Percentiles rank a stretch among this genome's conserved stretches.
These are phyloP conservation scores for Capsella bursapastoris DNA, from an alignment of 345 rosid species.

Conservation along the genomic window DNA sequence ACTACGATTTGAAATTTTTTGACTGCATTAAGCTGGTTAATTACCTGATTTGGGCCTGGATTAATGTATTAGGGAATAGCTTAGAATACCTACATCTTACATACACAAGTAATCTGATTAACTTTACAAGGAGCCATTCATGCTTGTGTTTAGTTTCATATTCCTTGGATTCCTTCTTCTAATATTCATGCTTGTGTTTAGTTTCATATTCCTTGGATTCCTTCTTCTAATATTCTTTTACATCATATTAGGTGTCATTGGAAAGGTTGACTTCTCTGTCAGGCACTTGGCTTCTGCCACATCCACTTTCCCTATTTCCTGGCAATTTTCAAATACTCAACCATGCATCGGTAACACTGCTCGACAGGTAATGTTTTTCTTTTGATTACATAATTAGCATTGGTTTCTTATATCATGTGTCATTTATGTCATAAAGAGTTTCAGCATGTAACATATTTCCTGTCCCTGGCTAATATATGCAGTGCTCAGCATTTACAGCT, in stretches of 20 bases:
- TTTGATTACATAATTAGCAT: not conserved
- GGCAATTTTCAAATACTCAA: slow-evolving; percentile 63
- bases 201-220: slow-evolving; percentile 2
- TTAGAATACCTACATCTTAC: not conserved
- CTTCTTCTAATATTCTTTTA: slow-evolving; percentile 33
- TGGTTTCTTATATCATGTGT: slow-evolving; percentile 2
- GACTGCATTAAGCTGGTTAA: slow-evolving; percentile 12
- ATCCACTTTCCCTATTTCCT: slow-evolving; percentile 68
- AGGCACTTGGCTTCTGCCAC: slow-evolving; percentile 90
- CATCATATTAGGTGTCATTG: slow-evolving; percentile 67
- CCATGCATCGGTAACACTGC: slow-evolving; percentile 70
- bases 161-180: no score
- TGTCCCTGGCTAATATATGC: slow-evolving; percentile 41
- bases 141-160: no score
- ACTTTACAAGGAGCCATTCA: no score
- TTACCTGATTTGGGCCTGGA: not conserved
- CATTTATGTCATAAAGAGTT: not conserved
- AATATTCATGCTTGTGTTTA: not conserved
- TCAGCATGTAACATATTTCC: slow-evolving; percentile 26
- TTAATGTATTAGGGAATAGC: slow-evolving; percentile 4
- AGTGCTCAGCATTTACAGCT: slow-evolving; percentile 91
- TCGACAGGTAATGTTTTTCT: slow-evolving; percentile 59
- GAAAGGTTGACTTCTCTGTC: slow-evolving; percentile 97
- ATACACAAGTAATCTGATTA: no score
- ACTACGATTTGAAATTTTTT: not conserved